Percentiles rank a stretch among this genome's conserved stretches.
phyloP scores from a whole-genome alignment of 352 stramenopile species.

The Phytopythium litorale region DNA sequence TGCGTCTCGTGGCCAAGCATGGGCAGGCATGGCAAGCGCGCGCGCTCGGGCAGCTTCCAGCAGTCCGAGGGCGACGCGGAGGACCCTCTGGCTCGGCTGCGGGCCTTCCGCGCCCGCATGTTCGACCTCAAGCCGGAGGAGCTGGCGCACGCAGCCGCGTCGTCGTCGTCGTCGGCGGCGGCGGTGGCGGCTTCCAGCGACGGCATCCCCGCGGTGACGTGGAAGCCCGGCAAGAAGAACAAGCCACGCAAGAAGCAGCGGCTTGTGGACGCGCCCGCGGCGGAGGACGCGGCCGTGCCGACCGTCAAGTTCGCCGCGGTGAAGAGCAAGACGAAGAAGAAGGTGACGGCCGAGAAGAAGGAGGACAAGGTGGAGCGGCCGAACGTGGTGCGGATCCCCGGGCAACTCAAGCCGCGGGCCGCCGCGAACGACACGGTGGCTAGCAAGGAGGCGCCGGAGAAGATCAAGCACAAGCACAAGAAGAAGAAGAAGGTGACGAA shows the following conservation, averaged over 20 bases:
- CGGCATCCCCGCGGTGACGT: conserved; percentile 33
- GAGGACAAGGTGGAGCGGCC: conserved; percentile 27
- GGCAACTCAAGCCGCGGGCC: neutral
- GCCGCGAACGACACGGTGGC: neutral
- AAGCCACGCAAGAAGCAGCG: conserved; percentile 26
- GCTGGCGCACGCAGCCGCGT: neutral
- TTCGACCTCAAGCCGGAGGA: conserved; percentile 38
- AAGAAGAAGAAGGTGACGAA: conserved; percentile 4
- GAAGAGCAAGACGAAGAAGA: conserved; percentile 18
- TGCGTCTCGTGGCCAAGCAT: neutral
- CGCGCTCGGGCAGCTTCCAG: conserved; percentile 27
- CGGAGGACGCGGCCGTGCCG: conserved; percentile 29
- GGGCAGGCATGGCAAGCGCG: conserved; percentile 28
- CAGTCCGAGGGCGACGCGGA: conserved; percentile 11
- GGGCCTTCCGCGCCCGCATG: conserved; percentile 50
- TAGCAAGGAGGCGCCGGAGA: neutral
- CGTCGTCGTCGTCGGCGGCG: neutral
- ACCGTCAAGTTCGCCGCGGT: conserved; percentile 25
- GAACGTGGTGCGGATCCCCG: conserved; percentile 12
- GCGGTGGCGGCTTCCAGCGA: conserved; percentile 11
- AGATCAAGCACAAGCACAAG: conserved; percentile 10
- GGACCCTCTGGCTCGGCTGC: conserved; percentile 37
- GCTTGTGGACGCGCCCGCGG: conserved; percentile 1
- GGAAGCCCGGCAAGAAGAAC: conserved; percentile 24
- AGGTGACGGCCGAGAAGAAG: conserved; percentile 16